phyloP scores from a whole-genome alignment of 805 yeast genomes.

The Lipomyces sp. region DNA sequence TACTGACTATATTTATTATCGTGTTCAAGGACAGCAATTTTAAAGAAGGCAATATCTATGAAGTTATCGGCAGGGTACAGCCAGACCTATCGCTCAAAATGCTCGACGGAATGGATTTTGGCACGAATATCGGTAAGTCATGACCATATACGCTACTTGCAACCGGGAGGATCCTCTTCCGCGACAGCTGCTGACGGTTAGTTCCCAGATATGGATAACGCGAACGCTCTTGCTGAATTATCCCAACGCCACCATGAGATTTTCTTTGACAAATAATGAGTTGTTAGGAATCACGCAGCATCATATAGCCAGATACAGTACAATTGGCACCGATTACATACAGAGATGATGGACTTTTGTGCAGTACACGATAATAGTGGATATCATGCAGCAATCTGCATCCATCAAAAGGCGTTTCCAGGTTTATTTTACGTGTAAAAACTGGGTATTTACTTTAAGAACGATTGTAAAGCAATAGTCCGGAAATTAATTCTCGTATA shows the following conservation, averaged over 20 bases:
- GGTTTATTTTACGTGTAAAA: neutral
- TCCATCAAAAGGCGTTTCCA: neutral
- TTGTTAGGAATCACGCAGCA: neutral
- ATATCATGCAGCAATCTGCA: neutral
- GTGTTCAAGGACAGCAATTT: slow-evolving; percentile 2
- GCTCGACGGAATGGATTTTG: slow-evolving; percentile 38
- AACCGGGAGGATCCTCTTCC: neutral
- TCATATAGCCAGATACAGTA: neutral
- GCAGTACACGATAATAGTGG: neutral
- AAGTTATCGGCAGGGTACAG: slow-evolving; percentile 45
- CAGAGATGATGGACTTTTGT: neutral
- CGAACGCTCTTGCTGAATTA: slow-evolving; percentile 30
- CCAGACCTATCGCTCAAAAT: slow-evolving; percentile 42
- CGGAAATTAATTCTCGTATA: neutral
- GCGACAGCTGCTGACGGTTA: neutral
- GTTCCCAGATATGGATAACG: slow-evolving; percentile 28
- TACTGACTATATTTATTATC: neutral
- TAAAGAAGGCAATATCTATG: slow-evolving; percentile 44
- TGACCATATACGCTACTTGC: neutral
- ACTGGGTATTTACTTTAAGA: neutral
- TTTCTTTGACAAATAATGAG: slow-evolving; percentile 15
- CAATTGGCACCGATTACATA: neutral
- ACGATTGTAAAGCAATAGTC: neutral
- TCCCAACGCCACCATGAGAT: slow-evolving; percentile 23
- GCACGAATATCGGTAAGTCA: slow-evolving; percentile 30